Conservation (phyloP, 192 early-diverging fungal species). For the Phlyctochytrium planicorne region DNA sequence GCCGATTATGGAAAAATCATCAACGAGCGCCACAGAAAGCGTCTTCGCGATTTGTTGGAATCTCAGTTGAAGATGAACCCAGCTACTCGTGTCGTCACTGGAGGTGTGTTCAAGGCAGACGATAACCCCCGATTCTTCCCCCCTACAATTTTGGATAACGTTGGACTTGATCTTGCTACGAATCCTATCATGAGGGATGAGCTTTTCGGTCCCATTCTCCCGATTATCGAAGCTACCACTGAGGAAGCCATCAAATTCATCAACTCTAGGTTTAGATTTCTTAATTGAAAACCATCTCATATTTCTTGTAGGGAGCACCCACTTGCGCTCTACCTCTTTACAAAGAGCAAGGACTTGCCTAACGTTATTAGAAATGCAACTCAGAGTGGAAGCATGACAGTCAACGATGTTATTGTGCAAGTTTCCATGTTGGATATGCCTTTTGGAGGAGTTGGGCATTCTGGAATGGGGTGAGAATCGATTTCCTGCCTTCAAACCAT, state of each 20-base stretch:
- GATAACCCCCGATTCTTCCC: conserved; percentile 57
- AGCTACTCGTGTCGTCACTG: conserved; percentile 48
- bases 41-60: conserved; percentile 57
- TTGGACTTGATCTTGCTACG: conserved; percentile 36
- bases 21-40: conserved; percentile 66
- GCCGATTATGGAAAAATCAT: conserved; percentile 71
- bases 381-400: conserved; percentile 67
- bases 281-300: neutral
- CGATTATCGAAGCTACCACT: conserved; percentile 58
- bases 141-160: conserved; percentile 75
- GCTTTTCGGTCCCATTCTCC: conserved; percentile 91
- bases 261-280: conserved; percentile 12
- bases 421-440: conserved; percentile 56
- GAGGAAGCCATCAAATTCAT: conserved; percentile 37
- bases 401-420: conserved; percentile 82
- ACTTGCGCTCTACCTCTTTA: conserved; percentile 78
- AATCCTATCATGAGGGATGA: conserved; percentile 72
- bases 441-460: conserved; percentile 85
- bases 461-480: conserved; percentile 70
- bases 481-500: neutral
- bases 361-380: conserved; percentile 64
- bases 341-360: conserved; percentile 41
- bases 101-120: conserved; percentile 14
- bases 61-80: conserved; percentile 26
- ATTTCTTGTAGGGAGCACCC: conserved; percentile 56